These are phyloP conservation scores for Thielaviopsis musarum DNA, from an alignment of 2,329 filamentous ascomycete genomes.

Conservation along the genomic window DNA sequence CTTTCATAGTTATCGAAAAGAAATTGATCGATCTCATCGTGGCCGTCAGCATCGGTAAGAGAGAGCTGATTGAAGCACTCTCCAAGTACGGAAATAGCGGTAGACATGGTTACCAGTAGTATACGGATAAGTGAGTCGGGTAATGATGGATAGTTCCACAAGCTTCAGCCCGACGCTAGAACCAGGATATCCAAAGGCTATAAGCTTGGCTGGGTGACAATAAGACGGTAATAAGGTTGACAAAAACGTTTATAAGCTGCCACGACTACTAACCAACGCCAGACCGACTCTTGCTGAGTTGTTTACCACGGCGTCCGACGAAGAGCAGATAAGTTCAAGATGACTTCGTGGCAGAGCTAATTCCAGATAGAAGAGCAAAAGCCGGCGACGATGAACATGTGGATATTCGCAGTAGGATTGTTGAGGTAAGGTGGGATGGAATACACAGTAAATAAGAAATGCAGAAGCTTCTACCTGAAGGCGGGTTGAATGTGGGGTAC, in stretches of 20 bases:
- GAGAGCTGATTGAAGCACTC: neutral
- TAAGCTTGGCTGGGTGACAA: no score
- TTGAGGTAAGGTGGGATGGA: neutral
- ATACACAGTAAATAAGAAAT: neutral
- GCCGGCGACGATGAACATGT: neutral
- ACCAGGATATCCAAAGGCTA: no score
- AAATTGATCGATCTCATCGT: slow-evolving; percentile 7
- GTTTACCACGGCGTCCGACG: no score
- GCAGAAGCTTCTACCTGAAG: neutral
- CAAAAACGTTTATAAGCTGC: no score
- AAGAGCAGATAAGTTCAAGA: no score
- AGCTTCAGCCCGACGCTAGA: neutral
- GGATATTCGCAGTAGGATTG: neutral
- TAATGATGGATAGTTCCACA: neutral
- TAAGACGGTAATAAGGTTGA: no score
- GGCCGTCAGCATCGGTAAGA: neutral
- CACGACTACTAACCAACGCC: no score
- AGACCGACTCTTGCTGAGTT: no score
- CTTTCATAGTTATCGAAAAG: slow-evolving; percentile 1
- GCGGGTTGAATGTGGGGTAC: neutral
- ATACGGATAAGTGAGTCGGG: neutral
- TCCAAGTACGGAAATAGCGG: neutral
- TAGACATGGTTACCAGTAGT: neutral
- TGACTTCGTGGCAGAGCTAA: no score
- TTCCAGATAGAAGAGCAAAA: neutral